Base-by-base conservation (phyloP, 306 rosid species). In the Acacia confusa region DNA sequence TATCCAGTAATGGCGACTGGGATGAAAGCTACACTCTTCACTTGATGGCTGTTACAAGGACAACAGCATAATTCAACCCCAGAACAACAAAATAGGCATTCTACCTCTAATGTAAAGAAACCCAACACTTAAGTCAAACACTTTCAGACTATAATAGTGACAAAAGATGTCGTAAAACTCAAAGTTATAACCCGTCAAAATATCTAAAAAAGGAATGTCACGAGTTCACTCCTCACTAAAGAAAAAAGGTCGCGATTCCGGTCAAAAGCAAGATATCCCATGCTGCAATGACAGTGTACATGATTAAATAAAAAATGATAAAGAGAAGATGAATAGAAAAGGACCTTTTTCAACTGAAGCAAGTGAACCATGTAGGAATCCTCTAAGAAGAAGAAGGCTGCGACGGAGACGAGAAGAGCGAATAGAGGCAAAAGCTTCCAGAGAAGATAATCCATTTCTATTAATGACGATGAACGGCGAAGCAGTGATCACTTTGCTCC, bases 351-450 rank as follows among this genome's bases (percentile, higher is more conserved):
- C 22, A 52, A 36, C 64, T 78, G 80, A 75, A 65, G 65, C 40
- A 70, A 76, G 28, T 85, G 28, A 22, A 81, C 89, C 82, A 53
- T 48, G 76, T 77, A 19, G 50, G 85, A 53, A 81, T 70, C 74
- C 70, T 82, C 86, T 19, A 86, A 40, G 68, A 79, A 79, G 88
- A 89, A 86, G 74, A 90, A 74, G 15, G 88, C 2, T 32, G 82
- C 0, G 70, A 85, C 61, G 76, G 98, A 92, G 61, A 84, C 84
- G 1, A 90, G 38, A 10, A 93, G 74, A 13, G 88, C 52, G 4
- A 90, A 69, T 61, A 92, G 63, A 63, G 97, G 94, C 13, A 92
- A 57, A 2, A 93, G 80, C 87, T 87, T 88, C 95, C 97, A 92
- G 25, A 76, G 72, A 43, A 95, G 79, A 65, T 69, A 55, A 19